Percentiles rank a stretch among this genome's conserved stretches.
Conservation (phyloP, 2,329 filamentous ascomycete genomes). For the Pseudogymnoascus pannorum region DNA sequence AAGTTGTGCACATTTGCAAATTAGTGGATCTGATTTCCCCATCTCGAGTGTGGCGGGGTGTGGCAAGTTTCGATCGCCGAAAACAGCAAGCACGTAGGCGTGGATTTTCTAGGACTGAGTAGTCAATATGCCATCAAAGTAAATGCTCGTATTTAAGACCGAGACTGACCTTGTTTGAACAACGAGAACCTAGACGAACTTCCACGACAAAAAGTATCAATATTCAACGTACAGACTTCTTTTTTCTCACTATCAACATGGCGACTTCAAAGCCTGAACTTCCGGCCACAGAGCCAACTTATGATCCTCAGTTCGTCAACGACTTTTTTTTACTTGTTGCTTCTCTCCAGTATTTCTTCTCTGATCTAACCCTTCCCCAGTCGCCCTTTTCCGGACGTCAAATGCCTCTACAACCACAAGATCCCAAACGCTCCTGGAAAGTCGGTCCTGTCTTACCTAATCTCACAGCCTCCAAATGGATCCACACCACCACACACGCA, state of each 20-base stretch:
- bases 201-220: background rate
- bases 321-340: background rate
- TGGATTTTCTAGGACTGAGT: background rate
- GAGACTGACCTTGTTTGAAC: background rate
- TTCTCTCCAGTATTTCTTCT: background rate
- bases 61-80: background rate
- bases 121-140: background rate
- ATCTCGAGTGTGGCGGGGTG: background rate
- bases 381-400: slow-evolving; percentile 12
- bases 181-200: background rate
- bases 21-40: background rate
- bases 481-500: slow-evolving; percentile 41
- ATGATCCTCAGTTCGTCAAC: background rate
- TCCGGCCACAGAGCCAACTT: background rate
- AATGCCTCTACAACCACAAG: slow-evolving; percentile 20
- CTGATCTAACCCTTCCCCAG: background rate
- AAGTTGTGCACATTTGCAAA: background rate
- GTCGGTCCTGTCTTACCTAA: slow-evolving; percentile 33
- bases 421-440: slow-evolving; percentile 36
- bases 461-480: slow-evolving; percentile 32
- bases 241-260: background rate
- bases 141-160: background rate
- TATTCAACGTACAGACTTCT: background rate
- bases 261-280: background rate
- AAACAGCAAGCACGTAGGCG: background rate